Conservation (phyloP, 305 asterid genomes). For the Salvia sclarea region DNA sequence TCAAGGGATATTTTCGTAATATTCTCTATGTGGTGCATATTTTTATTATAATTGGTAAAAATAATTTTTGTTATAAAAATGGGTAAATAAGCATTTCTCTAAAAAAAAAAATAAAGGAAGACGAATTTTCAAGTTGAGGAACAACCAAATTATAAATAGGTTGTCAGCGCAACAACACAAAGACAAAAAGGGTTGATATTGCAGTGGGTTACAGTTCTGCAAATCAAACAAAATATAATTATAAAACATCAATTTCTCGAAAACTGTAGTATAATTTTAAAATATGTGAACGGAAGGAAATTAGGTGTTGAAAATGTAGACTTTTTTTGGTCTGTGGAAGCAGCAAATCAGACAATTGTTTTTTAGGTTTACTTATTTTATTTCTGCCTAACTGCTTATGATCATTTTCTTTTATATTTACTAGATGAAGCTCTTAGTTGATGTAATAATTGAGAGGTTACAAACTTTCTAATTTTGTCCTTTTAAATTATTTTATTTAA, state of each 20-base stretch:
- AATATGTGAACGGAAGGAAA: slow-evolving; percentile 33
- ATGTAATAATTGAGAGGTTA: slow-evolving; percentile 23
- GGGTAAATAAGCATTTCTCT: no score
- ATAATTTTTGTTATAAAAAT: no score
- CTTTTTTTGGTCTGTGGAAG: slow-evolving; percentile 33
- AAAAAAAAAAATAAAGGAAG: no score
- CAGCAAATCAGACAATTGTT: slow-evolving; percentile 1
- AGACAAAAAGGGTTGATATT: slow-evolving; percentile 2
- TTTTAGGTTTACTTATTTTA: background rate
- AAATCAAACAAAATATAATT: slow-evolving; percentile 3
- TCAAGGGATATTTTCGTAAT: no score
- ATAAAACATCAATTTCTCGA: slow-evolving; percentile 26
- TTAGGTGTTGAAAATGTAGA: slow-evolving; percentile 32
- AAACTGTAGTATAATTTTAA: slow-evolving; percentile 19
- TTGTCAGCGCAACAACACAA: slow-evolving; percentile 17
- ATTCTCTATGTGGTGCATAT: no score
- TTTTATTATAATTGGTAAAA: no score
- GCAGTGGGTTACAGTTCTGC: slow-evolving; percentile 23
- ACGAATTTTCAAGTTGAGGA: background rate
- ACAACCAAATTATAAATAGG: background rate
- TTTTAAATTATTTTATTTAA: background rate
- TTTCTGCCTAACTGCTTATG: background rate
- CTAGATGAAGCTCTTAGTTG: background rate
- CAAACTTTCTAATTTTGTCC: background rate
- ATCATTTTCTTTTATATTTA: background rate